Base-by-base conservation (phyloP, 176 grass and related monocot species). In the Echinochloa phyllopogon region DNA sequence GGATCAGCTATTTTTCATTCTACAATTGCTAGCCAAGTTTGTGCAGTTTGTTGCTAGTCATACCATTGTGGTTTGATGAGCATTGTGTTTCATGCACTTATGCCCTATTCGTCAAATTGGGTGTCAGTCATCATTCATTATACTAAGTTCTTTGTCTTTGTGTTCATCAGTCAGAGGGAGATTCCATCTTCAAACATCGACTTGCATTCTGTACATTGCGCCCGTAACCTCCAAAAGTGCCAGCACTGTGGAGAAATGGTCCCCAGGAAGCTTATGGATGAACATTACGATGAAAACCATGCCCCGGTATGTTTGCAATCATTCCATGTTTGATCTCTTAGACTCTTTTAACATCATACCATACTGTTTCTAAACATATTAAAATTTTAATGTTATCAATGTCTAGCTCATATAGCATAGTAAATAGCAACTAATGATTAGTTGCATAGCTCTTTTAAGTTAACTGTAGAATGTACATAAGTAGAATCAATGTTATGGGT, bases 201-300 rank as follows among this genome's bases (percentile, higher is more conserved):
- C 77, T 83, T 94, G 87, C 92, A 94, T 79, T 94, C 86, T 45
- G 90, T 52, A 56, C 92, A 94, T 57, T 94, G 92, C 12, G 87
- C 90, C 27, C 92, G 92, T 8, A 92, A 92, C 84, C 92, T 94
- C 79, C 87, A 90, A 85, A 94, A 92, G 72, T 94, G 92, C 1
- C 61, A 75, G 55, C 89, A 85, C 64, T 94, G 92, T 85, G 84
- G 82, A 43, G 92, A 94, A 79, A 94, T 94, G 90, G 78, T 94
- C 59, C 72, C 92, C 16, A 94, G 72, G 73, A 94, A 92, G 65
- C 81, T 85, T 59, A 89, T 86, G 78, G 87, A 94, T 60, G 90
- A 90, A 77, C 92, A 94, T 63, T 94, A 82, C 23, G 77, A 94
- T 42, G 87, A 94, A 90, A 79, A 29, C 60, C 92, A 94, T 38